phyloP scores from a whole-genome alignment of 768 basidiomycete species.

The Trametes sanguinea region DNA sequence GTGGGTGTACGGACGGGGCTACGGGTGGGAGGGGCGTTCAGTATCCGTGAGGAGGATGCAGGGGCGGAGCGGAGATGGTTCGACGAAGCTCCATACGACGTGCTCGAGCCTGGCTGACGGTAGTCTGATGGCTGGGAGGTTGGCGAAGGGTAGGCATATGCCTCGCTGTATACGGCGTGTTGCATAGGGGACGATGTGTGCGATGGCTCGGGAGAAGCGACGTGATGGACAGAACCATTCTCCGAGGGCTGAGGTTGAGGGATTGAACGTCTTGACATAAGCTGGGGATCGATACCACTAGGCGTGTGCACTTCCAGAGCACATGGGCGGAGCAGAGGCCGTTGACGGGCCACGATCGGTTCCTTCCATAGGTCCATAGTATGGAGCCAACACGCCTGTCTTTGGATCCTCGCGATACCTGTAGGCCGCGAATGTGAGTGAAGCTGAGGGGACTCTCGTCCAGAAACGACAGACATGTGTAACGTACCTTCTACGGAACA shows the following conservation, averaged over 20 bases:
- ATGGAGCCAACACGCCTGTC: conserved; percentile 26
- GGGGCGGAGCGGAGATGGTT: conserved; percentile 4
- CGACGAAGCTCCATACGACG: not conserved
- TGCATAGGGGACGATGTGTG: not conserved
- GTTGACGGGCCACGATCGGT: conserved; percentile 1
- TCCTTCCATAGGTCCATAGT: conserved; percentile 16
- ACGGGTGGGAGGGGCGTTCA: not conserved
- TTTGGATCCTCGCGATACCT: conserved; percentile 30
- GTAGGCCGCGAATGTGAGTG: too few species aligned
- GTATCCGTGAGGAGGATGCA: not conserved
- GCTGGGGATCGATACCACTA: conserved; percentile 18
- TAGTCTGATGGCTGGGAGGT: conserved; percentile 5
- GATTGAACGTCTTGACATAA: not conserved
- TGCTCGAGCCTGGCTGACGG: not conserved
- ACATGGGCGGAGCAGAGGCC: not conserved
- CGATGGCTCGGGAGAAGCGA: not conserved
- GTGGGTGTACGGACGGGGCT: not conserved
- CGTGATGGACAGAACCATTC: not conserved
- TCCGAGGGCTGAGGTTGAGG: conserved; percentile 1
- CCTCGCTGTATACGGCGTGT: not conserved
- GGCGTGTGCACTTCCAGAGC: conserved; percentile 7
- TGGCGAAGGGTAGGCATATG: not conserved
- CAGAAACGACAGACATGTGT: not conserved
- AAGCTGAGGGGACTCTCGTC: too few species aligned
- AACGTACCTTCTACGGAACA: conserved; percentile 66